These are phyloP conservation scores for Vanrija pseudolonga DNA, from an alignment of 1,284 basidiomycete species.

Conservation along the genomic window DNA sequence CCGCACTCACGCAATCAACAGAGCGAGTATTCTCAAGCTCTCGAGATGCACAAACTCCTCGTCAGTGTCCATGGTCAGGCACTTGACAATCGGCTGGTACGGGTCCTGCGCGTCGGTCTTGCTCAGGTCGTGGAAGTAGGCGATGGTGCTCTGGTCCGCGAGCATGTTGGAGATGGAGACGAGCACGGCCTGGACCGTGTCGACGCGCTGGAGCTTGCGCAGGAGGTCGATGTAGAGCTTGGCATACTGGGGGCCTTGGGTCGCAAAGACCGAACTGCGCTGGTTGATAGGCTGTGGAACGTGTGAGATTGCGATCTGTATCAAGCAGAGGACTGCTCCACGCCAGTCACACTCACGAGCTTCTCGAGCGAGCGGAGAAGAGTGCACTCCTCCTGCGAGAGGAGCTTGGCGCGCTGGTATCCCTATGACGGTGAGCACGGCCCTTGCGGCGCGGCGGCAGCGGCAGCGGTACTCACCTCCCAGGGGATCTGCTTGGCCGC, in stretches of 20 bases:
- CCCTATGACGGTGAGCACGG: conserved; percentile 55
- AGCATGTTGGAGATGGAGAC: conserved; percentile 89
- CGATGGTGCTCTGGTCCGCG: conserved; percentile 51
- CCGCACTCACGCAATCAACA: conserved; percentile 67
- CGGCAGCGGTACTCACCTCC: conserved; percentile 64
- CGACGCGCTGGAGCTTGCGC: conserved; percentile 85
- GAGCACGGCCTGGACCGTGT: conserved; percentile 90
- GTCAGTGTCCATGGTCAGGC: conserved; percentile 62
- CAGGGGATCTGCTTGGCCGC: conserved; percentile 88
- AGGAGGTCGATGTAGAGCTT: conserved; percentile 85
- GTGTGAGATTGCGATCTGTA: not conserved
- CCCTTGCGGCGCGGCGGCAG: too few species aligned
- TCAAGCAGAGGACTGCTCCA: too few species aligned
- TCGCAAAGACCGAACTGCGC: conserved; percentile 68
- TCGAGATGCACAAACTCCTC: conserved; percentile 94
- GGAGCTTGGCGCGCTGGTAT: conserved; percentile 89
- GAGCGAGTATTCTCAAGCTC: conserved; percentile 78
- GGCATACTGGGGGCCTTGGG: conserved; percentile 77
- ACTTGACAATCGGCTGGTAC: conserved; percentile 79
- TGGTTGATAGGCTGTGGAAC: conserved; percentile 60
- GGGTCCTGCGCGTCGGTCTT: conserved; percentile 64
- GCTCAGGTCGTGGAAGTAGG: conserved; percentile 57
- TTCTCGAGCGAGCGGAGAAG: conserved; percentile 86
- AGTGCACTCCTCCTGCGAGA: conserved; percentile 82
- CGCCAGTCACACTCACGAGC: conserved; percentile 44